Conservation (phyloP, 306 rosid species). For the Cicer judaicum region DNA sequence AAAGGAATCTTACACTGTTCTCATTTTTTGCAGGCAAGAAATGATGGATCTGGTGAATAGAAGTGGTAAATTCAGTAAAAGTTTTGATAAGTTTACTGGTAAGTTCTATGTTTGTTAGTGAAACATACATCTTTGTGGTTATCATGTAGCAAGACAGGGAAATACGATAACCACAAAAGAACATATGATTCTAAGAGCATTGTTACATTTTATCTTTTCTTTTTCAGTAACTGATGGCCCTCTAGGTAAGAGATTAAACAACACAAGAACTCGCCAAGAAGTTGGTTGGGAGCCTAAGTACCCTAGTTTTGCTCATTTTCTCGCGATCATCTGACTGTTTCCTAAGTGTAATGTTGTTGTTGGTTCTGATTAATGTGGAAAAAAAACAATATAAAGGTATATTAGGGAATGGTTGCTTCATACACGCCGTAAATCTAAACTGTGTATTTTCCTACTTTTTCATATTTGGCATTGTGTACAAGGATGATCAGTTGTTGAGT, state of each 20-base stretch:
- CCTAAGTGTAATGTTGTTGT: slow-evolving; percentile 22
- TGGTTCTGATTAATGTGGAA: slow-evolving; percentile 13
- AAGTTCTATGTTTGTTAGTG: slow-evolving; percentile 34
- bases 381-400: not conserved
- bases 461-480: slow-evolving; percentile 1
- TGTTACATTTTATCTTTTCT: slow-evolving; percentile 12
- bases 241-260: slow-evolving; percentile 86
- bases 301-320: slow-evolving; percentile 74
- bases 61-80: slow-evolving; percentile 83
- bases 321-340: slow-evolving; percentile 52
- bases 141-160: not conserved
- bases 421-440: not conserved
- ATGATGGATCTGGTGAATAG: slow-evolving; percentile 76
- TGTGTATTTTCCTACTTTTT: slow-evolving; percentile 5
- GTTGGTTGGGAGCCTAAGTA: slow-evolving; percentile 91
- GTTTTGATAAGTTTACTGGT: slow-evolving; percentile 79
- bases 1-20: slow-evolving; percentile 27
- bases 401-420: slow-evolving; percentile 36
- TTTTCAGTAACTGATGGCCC: slow-evolving; percentile 75
- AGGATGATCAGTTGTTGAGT: slow-evolving; percentile 17
- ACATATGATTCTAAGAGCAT: not conserved
- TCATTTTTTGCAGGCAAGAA: slow-evolving; percentile 77
- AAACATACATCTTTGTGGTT: not conserved
- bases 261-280: slow-evolving; percentile 72
- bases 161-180: not conserved